phyloP scores from a whole-genome alignment of 2,329 filamentous ascomycete species.

The Diaporthe citriasiana region DNA sequence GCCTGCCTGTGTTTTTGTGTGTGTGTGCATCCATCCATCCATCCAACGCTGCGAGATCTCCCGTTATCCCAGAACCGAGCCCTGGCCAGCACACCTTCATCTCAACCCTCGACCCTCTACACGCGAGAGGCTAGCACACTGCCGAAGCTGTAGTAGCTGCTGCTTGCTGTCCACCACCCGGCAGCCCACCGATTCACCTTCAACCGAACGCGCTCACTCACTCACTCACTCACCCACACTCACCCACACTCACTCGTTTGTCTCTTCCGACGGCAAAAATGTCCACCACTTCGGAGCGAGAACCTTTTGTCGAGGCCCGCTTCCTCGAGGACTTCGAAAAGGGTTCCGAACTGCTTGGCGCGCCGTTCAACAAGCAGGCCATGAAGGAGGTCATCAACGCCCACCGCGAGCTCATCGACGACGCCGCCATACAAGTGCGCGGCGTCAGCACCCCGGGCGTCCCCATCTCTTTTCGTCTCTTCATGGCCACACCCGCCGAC shows the following conservation, averaged over 20 bases:
- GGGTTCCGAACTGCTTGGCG: conserved; percentile 30
- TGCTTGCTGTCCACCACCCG: not conserved
- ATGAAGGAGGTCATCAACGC: conserved; percentile 38
- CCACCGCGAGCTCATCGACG: conserved; percentile 38
- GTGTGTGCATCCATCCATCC: not conserved
- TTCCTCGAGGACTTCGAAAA: conserved; percentile 39
- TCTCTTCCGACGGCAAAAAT: conserved; percentile 9
- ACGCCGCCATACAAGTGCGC: conserved; percentile 40
- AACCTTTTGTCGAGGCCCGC: conserved; percentile 40
- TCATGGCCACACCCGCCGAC: conserved; percentile 38
- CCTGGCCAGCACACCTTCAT: not conserved
- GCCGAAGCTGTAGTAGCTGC: no score
- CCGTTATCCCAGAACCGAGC: no score
- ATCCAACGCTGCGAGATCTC: not conserved
- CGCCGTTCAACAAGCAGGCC: conserved; percentile 21
- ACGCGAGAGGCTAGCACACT: no score
- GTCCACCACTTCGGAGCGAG: conserved; percentile 40
- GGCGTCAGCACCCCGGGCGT: not conserved
- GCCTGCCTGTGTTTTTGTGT: not conserved
- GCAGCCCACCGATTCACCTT: not conserved
- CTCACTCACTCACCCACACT: not conserved
- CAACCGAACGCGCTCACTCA: no score
- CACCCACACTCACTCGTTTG: not conserved
- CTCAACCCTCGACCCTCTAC: not conserved
- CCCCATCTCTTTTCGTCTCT: conserved; percentile 37